Evolutionary conservation across 192 early-diverging fungal genomes (phyloP), one percentile per base, ranked within the genome.

Genomic region (Obelidium mucronatum): DNA sequence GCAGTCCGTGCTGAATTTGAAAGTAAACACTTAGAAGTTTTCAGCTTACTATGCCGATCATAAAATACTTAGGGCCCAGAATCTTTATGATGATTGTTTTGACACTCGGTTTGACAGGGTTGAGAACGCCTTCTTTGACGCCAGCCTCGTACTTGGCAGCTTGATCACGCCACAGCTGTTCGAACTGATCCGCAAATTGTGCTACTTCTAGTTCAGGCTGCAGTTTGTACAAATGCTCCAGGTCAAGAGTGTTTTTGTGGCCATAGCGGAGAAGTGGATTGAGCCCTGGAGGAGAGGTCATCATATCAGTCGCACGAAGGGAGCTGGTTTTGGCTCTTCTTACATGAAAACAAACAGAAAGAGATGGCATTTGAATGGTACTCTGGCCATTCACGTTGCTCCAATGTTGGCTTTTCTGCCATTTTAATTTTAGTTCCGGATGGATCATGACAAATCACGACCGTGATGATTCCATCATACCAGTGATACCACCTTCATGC

Each of bases 221-320:
- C 11, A 95, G 77, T 13, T 79, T 61, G 74, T 87, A 89, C 55
- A 95, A 73, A 54, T 95, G 90, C 31, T 83, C 67, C 26, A 84
- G 74, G 22, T 87, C 83, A 34, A 95, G 84, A 33, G 84, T 86
- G 33, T 85, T 80, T 61, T 73, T 82, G 62, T 80, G 82, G 34
- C 85, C 92, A 8, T 82, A 80, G 17, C 80, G 75, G 56, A 95
- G 79, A 11, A 95, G 64, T 17, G 86, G 78, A 75, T 85, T 85
- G 2, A 89, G 74, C 88, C 92, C 75, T 77, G 75, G 54, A n/a
- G n/a, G n/a, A n/a, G 11, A 4, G 28, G 48, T 17, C 48, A 6
- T 40, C 62, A 68, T n/a, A 51, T 24, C 40, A 51, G 30, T 24
- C 8, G 11, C 3, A 30, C 11, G 17, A 40, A 11, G 6, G 13